A percentile compares a stretch with the other conserved stretches of the same genome.
These are phyloP conservation scores for Hypsizygus ulmarius DNA, from an alignment of 1,284 basidiomycete genomes.

Conservation along the genomic window DNA sequence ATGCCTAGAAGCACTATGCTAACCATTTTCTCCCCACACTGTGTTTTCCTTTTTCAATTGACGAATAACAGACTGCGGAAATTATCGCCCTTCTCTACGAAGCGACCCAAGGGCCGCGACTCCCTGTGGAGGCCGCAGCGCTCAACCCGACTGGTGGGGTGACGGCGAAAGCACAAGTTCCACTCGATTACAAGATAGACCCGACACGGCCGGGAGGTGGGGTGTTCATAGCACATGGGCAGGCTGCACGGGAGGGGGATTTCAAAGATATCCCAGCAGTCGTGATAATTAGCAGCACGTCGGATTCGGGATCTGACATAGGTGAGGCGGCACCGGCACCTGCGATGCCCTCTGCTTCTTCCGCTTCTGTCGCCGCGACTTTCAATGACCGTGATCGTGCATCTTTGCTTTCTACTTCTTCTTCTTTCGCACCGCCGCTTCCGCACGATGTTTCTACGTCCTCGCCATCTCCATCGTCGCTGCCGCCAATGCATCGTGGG, in stretches of 20 bases:
- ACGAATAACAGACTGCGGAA: slow-evolving; percentile 72
- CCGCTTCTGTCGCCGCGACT: slow-evolving; percentile 20
- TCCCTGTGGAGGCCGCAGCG: slow-evolving; percentile 55
- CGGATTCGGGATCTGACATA: slow-evolving; percentile 44
- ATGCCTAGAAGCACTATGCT: slow-evolving; percentile 12
- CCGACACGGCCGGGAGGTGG: slow-evolving; percentile 79
- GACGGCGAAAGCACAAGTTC: slow-evolving; percentile 51
- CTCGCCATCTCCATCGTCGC: slow-evolving; percentile 11
- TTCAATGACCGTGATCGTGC: slow-evolving; percentile 29
- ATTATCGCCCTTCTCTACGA: slow-evolving; percentile 92
- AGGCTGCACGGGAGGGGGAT: slow-evolving; percentile 41
- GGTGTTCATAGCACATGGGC: slow-evolving; percentile 72
- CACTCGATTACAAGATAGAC: slow-evolving; percentile 72
- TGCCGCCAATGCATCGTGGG: slow-evolving; percentile 18
- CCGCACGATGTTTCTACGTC: slow-evolving; percentile 23
- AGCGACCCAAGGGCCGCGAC: slow-evolving; percentile 73
- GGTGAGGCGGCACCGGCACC: slow-evolving; percentile 43
- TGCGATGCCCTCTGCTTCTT: slow-evolving; percentile 27
- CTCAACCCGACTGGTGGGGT: slow-evolving; percentile 77
- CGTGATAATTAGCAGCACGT: slow-evolving; percentile 52
- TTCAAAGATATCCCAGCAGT: slow-evolving; percentile 63
- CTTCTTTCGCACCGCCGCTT: slow-evolving; percentile 34
- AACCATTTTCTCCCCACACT: slow-evolving; percentile 9
- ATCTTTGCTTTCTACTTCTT: slow-evolving; percentile 33
- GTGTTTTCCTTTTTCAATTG: slow-evolving; percentile 18